phyloP scores from a whole-genome alignment of 2,329 filamentous ascomycete species.

The Stachybotrys elegans region DNA sequence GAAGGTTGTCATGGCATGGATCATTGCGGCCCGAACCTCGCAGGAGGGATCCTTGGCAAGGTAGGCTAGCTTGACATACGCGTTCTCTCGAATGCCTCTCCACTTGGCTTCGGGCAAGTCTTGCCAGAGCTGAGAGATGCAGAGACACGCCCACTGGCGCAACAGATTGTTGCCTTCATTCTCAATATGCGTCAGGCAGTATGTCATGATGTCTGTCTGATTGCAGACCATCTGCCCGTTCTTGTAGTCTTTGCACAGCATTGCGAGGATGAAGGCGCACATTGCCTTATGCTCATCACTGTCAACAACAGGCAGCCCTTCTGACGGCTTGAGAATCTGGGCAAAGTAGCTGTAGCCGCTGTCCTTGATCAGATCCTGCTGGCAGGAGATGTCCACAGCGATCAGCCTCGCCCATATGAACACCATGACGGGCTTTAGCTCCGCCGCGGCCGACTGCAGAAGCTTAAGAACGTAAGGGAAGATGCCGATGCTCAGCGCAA shows the following conservation, averaged over 20 bases:
- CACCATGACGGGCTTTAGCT: conserved; percentile 97
- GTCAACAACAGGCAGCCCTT: conserved; percentile 79
- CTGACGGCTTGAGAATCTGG: conserved; percentile 79
- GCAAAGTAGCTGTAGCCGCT: conserved; percentile 97
- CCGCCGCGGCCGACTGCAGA: conserved; percentile 87
- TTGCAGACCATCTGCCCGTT: conserved; percentile 90
- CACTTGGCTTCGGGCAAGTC: conserved; percentile 92
- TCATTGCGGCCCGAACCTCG: conserved; percentile 88
- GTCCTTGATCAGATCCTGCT: conserved; percentile 91
- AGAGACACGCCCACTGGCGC: conserved; percentile 92
- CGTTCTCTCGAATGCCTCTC: conserved; percentile 85
- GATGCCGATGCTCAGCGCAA: conserved; percentile 94
- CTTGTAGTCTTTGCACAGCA: conserved; percentile 93
- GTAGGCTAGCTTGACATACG: conserved; percentile 73
- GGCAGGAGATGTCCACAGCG: conserved; percentile 90
- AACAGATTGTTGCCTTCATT: conserved; percentile 85
- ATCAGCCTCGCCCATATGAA: conserved; percentile 98
- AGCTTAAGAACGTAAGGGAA: conserved; percentile 99
- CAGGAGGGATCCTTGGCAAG: conserved; percentile 81
- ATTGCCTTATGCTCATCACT: conserved; percentile 94
- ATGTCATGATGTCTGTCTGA: conserved; percentile 83
- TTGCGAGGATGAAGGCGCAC: conserved; percentile 96
- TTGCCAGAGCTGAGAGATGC: conserved; percentile 90
- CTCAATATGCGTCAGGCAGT: conserved; percentile 75
- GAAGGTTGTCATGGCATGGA: conserved; percentile 91